These are phyloP conservation scores for Sarocladium oryzae DNA, from an alignment of 2,329 filamentous ascomycete genomes.

Conservation along the genomic window DNA sequence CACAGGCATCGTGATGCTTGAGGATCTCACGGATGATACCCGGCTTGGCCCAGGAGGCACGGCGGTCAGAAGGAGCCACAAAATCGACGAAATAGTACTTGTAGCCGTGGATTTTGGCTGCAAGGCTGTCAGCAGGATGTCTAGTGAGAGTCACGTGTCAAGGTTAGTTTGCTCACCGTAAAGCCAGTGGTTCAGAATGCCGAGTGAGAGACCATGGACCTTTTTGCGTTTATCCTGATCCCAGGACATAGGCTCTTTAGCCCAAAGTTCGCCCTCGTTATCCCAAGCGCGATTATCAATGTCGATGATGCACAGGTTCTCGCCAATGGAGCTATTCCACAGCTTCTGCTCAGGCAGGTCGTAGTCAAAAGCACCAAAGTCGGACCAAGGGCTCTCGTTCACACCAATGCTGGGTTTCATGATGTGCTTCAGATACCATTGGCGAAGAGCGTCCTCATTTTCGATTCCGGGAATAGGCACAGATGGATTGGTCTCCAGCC, in stretches of 20 bases:
- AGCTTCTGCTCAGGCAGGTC: constrained; percentile 20
- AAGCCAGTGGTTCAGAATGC: constrained; percentile 38
- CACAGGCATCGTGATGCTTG: constrained; percentile 34
- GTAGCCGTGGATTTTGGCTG: constrained; percentile 40
- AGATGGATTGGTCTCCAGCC: constrained; percentile 11
- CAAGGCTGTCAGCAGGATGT: constrained; percentile 15
- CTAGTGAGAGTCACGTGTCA: background rate
- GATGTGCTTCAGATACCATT: constrained; percentile 27
- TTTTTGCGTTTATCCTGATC: constrained; percentile 16
- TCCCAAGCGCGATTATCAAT: constrained; percentile 35
- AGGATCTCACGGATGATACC: constrained; percentile 35
- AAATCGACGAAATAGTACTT: constrained; percentile 39
- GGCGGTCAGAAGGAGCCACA: constrained; percentile 31
- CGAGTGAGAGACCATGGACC: constrained; percentile 31
- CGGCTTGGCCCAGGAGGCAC: constrained; percentile 41
- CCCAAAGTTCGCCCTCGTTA: constrained; percentile 29
- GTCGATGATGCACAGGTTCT: constrained; percentile 38
- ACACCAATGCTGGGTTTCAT: constrained; percentile 23
- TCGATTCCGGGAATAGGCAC: constrained; percentile 12
- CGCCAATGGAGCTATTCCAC: constrained; percentile 28
- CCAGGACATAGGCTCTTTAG: constrained; percentile 28
- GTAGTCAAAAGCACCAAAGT: constrained; percentile 27
- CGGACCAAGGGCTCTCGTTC: constrained; percentile 20
- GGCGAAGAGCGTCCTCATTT: constrained; percentile 18
- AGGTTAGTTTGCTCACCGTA: constrained; percentile 26